Evolutionary conservation across 305 asterid genomes (phyloP).

Genomic region (Plantago lanceolata): DNA sequence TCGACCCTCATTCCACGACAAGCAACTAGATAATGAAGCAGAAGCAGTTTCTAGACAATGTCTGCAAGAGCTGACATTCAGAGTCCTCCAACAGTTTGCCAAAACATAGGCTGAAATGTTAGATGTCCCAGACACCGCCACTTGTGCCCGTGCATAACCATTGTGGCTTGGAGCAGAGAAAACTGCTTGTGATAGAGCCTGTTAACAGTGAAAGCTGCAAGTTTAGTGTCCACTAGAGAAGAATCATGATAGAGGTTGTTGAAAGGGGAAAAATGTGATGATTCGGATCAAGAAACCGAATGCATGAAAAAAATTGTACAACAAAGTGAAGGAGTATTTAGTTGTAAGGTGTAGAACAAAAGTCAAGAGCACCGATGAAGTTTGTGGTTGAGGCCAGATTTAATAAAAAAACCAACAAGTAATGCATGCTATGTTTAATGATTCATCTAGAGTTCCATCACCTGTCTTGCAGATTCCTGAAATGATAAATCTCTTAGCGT

Average conservation of each 20-base stretch:
- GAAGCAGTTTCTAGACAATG: conserved; percentile 5
- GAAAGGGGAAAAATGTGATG: too few species aligned
- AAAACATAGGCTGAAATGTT: conserved; percentile 2
- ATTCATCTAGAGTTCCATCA: not conserved
- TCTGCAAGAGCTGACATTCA: not conserved
- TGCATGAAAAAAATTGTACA: too few species aligned
- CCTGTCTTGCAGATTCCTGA: conserved; percentile 2
- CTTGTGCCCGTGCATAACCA: conserved; percentile 7
- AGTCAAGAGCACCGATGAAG: too few species aligned
- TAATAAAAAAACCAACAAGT: too few species aligned
- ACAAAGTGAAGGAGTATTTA: too few species aligned
- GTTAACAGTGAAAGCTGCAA: not conserved
- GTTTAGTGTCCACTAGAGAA: too few species aligned
- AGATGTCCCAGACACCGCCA: conserved; percentile 2
- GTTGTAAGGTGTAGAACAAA: too few species aligned
- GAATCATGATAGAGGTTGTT: too few species aligned
- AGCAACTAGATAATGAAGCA: not conserved
- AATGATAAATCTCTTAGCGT: not conserved
- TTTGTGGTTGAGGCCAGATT: too few species aligned
- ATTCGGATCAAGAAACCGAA: too few species aligned
- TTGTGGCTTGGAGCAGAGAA: not conserved
- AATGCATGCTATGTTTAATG: not conserved
- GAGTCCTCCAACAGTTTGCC: conserved; percentile 5
- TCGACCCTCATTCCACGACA: conserved; percentile 12
- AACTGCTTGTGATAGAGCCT: conserved; percentile 4